phyloP scores from a whole-genome alignment of 2,329 filamentous ascomycete species.

The Endothia cerciana region DNA sequence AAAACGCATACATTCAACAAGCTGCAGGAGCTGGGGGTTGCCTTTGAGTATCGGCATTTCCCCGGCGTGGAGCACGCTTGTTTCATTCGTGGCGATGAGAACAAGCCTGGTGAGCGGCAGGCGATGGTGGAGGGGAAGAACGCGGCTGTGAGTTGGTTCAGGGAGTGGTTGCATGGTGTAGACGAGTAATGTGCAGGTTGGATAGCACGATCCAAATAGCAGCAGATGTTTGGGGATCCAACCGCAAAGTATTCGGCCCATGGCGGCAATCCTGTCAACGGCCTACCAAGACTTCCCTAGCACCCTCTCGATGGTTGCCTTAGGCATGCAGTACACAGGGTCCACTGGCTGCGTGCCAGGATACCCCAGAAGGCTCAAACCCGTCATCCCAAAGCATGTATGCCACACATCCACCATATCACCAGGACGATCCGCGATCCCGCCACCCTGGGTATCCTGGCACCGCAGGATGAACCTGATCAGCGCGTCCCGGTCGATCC shows the following conservation, averaged over 20 bases:
- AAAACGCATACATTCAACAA: constrained; percentile 45
- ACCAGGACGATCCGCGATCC: constrained; percentile 86
- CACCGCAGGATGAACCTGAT: constrained; percentile 81
- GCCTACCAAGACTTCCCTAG: constrained; percentile 44
- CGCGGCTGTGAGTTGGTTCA: constrained; percentile 46
- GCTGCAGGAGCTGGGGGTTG: constrained; percentile 40
- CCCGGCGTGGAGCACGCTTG: constrained; percentile 50
- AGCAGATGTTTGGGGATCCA: constrained; percentile 12
- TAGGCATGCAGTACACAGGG: constrained; percentile 85
- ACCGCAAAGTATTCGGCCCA: background rate
- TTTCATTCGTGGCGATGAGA: constrained; percentile 43
- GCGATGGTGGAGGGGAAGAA: constrained; percentile 50
- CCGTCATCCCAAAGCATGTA: constrained; percentile 86
- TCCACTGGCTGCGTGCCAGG: constrained; percentile 80
- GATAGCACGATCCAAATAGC: background rate
- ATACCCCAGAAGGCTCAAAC: constrained; percentile 81
- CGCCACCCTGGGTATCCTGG: constrained; percentile 83
- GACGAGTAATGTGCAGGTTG: background rate
- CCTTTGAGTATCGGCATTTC: constrained; percentile 52
- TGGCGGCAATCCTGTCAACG: no score
- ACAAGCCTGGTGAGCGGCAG: constrained; percentile 41
- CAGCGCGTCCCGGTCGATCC: constrained; percentile 87
- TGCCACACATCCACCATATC: constrained; percentile 99
- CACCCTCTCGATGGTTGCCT: constrained; percentile 64
- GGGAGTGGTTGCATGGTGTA: constrained; percentile 27